These are phyloP conservation scores for Furcasterigmium sp. DNA, from an alignment of 2,329 filamentous ascomycete species.

Conservation along the genomic window DNA sequence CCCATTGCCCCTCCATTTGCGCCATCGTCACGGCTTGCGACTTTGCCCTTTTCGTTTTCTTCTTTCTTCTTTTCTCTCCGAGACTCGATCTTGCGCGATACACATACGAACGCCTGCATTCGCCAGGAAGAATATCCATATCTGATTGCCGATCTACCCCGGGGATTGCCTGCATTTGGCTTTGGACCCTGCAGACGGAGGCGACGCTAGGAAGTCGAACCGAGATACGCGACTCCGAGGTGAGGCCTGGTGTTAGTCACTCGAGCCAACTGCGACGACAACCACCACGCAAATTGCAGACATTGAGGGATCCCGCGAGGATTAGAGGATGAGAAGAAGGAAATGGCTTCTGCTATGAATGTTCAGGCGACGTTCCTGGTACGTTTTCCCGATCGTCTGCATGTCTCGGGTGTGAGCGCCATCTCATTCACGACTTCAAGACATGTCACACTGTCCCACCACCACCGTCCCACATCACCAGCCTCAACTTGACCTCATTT, in stretches of 20 bases:
- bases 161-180: too few relatives aligned
- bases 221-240: too few relatives aligned
- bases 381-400: constrained; percentile 22
- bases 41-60: too few relatives aligned
- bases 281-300: not conserved
- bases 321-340: constrained; percentile 1
- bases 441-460: constrained; percentile 1
- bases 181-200: too few relatives aligned
- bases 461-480: too few relatives aligned
- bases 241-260: too few relatives aligned
- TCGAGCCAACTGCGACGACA: not conserved
- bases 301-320: not conserved
- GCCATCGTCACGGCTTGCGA: constrained; percentile 4
- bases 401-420: constrained; percentile 3
- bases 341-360: constrained; percentile 37
- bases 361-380: constrained; percentile 54
- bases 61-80: not conserved
- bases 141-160: too few relatives aligned
- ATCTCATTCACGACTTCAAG: constrained; percentile 6
- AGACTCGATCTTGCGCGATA: too few relatives aligned
- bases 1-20: constrained; percentile 3
- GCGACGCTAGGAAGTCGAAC: too few relatives aligned
- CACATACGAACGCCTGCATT: too few relatives aligned
- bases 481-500: not conserved
- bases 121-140: too few relatives aligned